phyloP scores from a whole-genome alignment of 352 stramenopile genomes.

The Phytophthora multivora region DNA sequence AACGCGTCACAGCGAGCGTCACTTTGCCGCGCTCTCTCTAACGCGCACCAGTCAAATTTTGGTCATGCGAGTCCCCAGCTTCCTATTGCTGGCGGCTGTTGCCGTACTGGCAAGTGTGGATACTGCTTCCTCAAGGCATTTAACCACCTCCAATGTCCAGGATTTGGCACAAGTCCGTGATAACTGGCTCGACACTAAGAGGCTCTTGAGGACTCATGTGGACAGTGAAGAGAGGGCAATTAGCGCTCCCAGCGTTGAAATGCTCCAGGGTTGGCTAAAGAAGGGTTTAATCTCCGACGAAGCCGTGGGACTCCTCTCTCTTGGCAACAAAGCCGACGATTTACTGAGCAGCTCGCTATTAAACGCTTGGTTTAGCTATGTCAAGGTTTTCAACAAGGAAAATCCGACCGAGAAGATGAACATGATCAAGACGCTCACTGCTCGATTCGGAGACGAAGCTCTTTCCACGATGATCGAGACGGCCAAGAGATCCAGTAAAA shows the following conservation, averaged over 20 bases:
- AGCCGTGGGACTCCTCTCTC: not conserved
- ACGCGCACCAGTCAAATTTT: not conserved
- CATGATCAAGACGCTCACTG: constrained; percentile 5
- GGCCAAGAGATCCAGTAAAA: constrained; percentile 3
- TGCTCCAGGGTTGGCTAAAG: constrained; percentile 4
- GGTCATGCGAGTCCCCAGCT: not conserved
- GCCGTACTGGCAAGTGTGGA: not conserved
- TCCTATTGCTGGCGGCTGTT: not conserved
- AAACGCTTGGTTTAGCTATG: constrained; percentile 11
- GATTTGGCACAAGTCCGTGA: not conserved
- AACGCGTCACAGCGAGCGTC: not conserved
- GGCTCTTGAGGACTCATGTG: not conserved
- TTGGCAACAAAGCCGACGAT: constrained; percentile 7
- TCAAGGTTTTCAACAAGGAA: constrained; percentile 16
- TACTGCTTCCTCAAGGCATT: not conserved
- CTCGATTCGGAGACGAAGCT: constrained; percentile 11
- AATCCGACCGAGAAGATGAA: constrained; percentile 4
- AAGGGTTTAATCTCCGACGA: constrained; percentile 9
- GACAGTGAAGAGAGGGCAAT: constrained; percentile 6
- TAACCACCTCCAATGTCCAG: not conserved
- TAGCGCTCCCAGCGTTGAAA: constrained; percentile 1
- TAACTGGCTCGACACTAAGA: constrained; percentile 1
- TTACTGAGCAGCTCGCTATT: constrained; percentile 5
- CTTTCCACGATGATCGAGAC: constrained; percentile 14
- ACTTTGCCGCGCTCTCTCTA: not conserved